These are phyloP conservation scores for Solanum medicagineum DNA, from an alignment of 257 asterid genomes.

Conservation along the genomic window DNA sequence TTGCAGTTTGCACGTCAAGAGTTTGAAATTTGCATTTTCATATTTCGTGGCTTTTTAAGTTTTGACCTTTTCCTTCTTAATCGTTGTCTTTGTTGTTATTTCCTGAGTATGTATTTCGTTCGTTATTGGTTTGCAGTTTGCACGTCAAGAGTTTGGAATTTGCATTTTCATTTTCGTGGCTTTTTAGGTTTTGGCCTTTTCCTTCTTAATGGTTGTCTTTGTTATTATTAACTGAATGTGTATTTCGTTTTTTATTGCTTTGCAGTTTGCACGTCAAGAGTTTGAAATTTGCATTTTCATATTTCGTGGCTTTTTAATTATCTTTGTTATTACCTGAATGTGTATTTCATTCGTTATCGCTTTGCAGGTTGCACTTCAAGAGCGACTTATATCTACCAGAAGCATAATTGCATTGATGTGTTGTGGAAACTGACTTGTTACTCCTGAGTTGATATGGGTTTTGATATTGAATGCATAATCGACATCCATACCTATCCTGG, in stretches of 20 bases:
- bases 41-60: neutral
- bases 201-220: neutral
- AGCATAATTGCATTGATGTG: neutral
- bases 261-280: neutral
- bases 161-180: neutral
- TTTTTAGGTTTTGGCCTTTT: neutral
- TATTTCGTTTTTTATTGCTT: neutral
- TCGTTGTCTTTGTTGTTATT: neutral
- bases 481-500: constrained; percentile 82
- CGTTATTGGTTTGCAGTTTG: neutral
- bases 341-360: neutral
- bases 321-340: neutral
- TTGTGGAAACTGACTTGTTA: neutral
- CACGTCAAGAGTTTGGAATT: neutral
- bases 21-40: neutral
- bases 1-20: neutral
- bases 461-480: constrained; percentile 77
- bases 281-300: neutral
- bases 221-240: neutral
- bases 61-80: neutral
- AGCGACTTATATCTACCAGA: neutral
- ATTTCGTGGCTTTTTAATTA: neutral
- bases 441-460: constrained; percentile 45
- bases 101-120: neutral
- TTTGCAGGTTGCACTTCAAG: neutral